Evolutionary conservation across 2,329 filamentous ascomycete genomes (phyloP).

Genomic region (Colletotrichum ledebouriae): DNA sequence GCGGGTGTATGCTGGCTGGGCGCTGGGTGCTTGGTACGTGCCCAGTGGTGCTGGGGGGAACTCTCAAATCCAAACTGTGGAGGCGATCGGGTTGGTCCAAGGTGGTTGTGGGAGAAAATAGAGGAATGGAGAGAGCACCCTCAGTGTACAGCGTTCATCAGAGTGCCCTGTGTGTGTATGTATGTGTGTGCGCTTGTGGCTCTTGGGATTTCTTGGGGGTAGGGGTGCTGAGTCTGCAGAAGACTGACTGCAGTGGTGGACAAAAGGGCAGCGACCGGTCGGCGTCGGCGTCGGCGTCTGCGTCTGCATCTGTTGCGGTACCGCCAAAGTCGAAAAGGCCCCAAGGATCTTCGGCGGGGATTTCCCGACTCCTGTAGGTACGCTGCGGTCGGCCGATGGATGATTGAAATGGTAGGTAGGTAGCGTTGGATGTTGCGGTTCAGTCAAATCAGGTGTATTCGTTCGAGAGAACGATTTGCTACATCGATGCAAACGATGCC

Average conservation of each 20-base stretch:
- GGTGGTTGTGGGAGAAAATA: slow-evolving; percentile 25
- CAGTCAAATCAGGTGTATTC: background rate
- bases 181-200: background rate
- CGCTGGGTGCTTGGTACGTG: slow-evolving; percentile 34
- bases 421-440: slow-evolving; percentile 3
- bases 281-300: slow-evolving; percentile 6
- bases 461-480: slow-evolving; percentile 18
- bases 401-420: slow-evolving; percentile 13
- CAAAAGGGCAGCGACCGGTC: slow-evolving; percentile 20
- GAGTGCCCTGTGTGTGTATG: slow-evolving; percentile 29
- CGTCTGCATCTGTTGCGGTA: slow-evolving; percentile 33
- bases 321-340: slow-evolving; percentile 31
- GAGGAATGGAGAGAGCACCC: slow-evolving; percentile 8
- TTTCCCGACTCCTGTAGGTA: slow-evolving; percentile 37
- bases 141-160: slow-evolving; percentile 24
- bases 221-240: slow-evolving; percentile 1
- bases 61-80: slow-evolving; percentile 40
- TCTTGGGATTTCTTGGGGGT: slow-evolving; percentile 7
- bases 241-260: background rate
- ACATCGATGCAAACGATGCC: slow-evolving; percentile 27
- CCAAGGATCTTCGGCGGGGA: slow-evolving; percentile 32
- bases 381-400: slow-evolving; percentile 18
- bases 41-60: slow-evolving; percentile 22
- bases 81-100: slow-evolving; percentile 9
- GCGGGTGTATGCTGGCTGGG: slow-evolving; percentile 33